A percentile compares a stretch with the other conserved stretches of the same genome.
Evolutionary conservation across 2,329 filamentous ascomycete species (phyloP).

Genomic region (Grosmannia huntii): DNA sequence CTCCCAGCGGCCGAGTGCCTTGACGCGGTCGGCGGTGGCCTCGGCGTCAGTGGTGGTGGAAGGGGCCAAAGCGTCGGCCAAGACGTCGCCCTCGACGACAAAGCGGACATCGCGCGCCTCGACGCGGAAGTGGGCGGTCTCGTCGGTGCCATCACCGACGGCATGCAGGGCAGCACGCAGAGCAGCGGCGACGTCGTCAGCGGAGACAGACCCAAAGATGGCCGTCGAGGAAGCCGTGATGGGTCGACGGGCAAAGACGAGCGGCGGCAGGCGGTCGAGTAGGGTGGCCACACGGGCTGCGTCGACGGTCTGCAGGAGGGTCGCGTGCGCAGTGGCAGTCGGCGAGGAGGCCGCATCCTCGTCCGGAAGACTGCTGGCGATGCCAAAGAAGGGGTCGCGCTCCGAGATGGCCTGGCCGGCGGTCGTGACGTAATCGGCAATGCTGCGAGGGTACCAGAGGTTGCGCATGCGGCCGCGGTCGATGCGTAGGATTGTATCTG

Average conservation of each 20-base stretch:
- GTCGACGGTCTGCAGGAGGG: conserved; percentile 12
- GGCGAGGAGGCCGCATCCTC: too few species aligned
- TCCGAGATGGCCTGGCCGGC: conserved; percentile 19
- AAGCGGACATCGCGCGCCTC: conserved; percentile 23
- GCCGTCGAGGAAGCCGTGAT: conserved; percentile 15
- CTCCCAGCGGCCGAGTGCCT: conserved; percentile 27
- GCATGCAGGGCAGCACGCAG: conserved; percentile 22
- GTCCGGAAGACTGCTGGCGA: too few species aligned
- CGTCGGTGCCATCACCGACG: conserved; percentile 12
- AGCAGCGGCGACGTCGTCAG: conserved; percentile 21
- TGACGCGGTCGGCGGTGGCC: conserved; percentile 24
- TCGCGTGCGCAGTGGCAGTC: not conserved
- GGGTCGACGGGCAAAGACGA: conserved; percentile 26
- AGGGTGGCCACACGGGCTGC: conserved; percentile 23
- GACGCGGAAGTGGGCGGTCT: conserved; percentile 23
- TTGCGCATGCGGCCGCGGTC: conserved; percentile 25
- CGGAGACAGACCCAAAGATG: conserved; percentile 32
- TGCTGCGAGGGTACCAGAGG: conserved; percentile 19
- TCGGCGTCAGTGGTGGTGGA: conserved; percentile 1
- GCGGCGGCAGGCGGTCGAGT: conserved; percentile 21
- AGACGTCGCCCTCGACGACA: not conserved
- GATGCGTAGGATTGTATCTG: conserved; percentile 21
- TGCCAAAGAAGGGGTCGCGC: conserved; percentile 17
- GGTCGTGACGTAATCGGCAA: conserved; percentile 24
- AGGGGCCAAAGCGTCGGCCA: not conserved